Conservation (phyloP, 176 grass and related monocot genomes). For the Oryza brachyantha region DNA sequence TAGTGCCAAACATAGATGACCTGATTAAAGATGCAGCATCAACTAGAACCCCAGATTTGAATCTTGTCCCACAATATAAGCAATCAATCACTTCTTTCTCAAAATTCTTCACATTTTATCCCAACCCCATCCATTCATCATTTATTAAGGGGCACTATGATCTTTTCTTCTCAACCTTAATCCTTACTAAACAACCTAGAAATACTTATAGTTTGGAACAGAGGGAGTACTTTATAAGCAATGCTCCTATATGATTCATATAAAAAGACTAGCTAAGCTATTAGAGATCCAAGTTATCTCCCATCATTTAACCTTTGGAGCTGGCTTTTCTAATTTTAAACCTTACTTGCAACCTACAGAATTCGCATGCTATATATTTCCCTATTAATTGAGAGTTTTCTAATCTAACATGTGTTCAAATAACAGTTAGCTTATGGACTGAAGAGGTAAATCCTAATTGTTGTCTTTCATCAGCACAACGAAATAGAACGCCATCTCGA, state of each 20-base stretch:
- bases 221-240: not conserved
- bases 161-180: too few relatives aligned
- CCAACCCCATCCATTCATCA: too few relatives aligned
- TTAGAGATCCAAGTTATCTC: not conserved
- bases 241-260: not conserved
- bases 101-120: too few relatives aligned
- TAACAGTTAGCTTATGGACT: not conserved
- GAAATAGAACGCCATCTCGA: not conserved
- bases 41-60: not conserved
- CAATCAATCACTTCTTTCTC: too few relatives aligned
- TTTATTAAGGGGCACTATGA: too few relatives aligned
- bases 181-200: too few relatives aligned
- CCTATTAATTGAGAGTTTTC: not conserved
- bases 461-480: not conserved
- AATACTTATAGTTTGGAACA: too few relatives aligned
- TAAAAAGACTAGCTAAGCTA: not conserved
- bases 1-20: not conserved
- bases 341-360: not conserved
- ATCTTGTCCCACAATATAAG: too few relatives aligned
- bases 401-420: not conserved
- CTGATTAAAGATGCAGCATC: not conserved
- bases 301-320: not conserved
- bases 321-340: not conserved
- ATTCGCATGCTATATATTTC: not conserved
- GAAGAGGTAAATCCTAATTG: not conserved